Percentiles rank a stretch among this genome's conserved stretches.
Evolutionary conservation across 2,329 filamentous ascomycete species (phyloP).

Genomic region (Colletotrichum costaricense): DNA sequence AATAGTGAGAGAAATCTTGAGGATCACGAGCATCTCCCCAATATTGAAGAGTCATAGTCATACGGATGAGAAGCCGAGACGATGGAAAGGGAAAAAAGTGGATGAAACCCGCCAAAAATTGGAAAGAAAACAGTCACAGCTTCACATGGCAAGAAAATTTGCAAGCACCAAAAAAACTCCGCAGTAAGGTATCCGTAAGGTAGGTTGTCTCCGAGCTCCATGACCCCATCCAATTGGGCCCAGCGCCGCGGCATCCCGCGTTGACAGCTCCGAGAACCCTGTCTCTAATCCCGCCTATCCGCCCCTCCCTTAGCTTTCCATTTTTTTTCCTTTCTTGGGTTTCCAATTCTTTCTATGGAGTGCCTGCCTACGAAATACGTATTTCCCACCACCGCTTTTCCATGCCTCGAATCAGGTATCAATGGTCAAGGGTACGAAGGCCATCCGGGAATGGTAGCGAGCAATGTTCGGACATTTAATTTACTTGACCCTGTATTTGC

Average conservation of each 20-base stretch:
- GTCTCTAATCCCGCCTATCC: conserved; percentile 9
- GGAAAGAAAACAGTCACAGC: neutral
- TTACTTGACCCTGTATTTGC: no score
- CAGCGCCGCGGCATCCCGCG: conserved; percentile 31
- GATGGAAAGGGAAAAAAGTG: conserved; percentile 2
- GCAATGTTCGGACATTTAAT: neutral
- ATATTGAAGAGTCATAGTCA: neutral
- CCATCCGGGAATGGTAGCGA: neutral
- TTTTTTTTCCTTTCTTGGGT: neutral
- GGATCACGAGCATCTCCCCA: neutral
- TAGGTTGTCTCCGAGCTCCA: neutral
- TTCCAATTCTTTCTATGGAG: neutral
- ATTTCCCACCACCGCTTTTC: neutral
- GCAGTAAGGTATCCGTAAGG: no score
- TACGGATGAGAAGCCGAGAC: neutral
- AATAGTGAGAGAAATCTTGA: neutral
- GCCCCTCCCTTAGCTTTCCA: conserved; percentile 1
- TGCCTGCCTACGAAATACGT: no score
- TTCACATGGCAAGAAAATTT: conserved; percentile 9
- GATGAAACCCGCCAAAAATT: neutral
- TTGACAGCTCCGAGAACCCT: conserved; percentile 33
- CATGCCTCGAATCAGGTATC: neutral
- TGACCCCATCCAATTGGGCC: conserved; percentile 12
- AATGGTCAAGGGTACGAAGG: no score
- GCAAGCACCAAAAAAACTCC: neutral